These are phyloP conservation scores for Candolleomyces aberdarensis DNA, from an alignment of 768 basidiomycete genomes.

Conservation along the genomic window DNA sequence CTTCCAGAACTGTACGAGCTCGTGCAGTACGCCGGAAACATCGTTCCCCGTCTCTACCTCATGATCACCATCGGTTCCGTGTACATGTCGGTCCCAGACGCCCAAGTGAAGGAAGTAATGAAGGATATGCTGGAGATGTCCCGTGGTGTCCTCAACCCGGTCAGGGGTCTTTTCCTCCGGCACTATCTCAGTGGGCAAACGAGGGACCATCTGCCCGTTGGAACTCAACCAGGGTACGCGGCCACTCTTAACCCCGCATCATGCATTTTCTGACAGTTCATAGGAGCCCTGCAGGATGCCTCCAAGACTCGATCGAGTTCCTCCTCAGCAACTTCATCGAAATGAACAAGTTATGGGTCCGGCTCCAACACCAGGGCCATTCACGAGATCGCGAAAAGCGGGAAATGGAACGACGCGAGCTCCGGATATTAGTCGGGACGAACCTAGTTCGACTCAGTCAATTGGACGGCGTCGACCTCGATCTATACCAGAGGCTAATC, in stretches of 20 bases:
- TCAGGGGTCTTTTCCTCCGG: conserved; percentile 89
- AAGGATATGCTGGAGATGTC: conserved; percentile 99
- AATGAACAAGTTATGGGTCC: conserved; percentile 99
- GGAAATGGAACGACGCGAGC: conserved; percentile 91
- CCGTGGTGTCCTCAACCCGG: conserved; percentile 94
- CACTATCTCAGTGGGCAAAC: conserved; percentile 98
- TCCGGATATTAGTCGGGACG: conserved; percentile 95
- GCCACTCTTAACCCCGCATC: not conserved
- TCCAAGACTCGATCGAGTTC: conserved; percentile 94
- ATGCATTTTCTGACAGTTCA: not conserved
- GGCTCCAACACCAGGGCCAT: conserved; percentile 96
- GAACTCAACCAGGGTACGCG: conserved; percentile 73
- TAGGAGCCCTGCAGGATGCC: conserved; percentile 77
- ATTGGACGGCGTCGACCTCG: conserved; percentile 93
- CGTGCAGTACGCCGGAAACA: conserved; percentile 98
- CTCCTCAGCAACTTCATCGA: conserved; percentile 99
- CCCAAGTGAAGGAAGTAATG: conserved; percentile 99
- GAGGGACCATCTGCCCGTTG: conserved; percentile 91
- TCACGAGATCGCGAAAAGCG: conserved; percentile 97
- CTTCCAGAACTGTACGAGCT: conserved; percentile 98
- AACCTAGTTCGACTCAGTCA: conserved; percentile 95
- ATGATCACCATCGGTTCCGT: conserved; percentile 99
- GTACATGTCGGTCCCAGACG: conserved; percentile 97
- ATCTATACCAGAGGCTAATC: conserved; percentile 83
- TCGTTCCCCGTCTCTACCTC: conserved; percentile 90